Percentiles rank a stretch among this genome's conserved stretches.
phyloP scores from a whole-genome alignment of 352 stramenopile genomes.

The Pelagophyceae sp. region DNA sequence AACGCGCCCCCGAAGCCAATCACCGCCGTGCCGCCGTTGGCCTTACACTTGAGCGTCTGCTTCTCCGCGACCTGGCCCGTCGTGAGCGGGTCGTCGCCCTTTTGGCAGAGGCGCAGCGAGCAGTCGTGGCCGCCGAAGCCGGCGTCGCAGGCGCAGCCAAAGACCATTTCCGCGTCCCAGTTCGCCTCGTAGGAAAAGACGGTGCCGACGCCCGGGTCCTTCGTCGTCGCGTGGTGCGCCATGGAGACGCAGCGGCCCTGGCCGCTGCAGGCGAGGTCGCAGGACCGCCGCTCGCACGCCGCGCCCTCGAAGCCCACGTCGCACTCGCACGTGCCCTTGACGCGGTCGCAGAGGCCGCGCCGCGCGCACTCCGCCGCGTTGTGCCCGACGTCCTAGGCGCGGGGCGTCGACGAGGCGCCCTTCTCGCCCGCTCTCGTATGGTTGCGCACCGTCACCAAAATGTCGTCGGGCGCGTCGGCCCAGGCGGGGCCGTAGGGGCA shows the following conservation, averaged over 20 bases:
- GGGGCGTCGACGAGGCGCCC: background rate
- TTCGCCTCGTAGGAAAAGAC: slow-evolving; percentile 16
- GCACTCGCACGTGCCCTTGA: slow-evolving; percentile 61
- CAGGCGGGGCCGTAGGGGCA: slow-evolving; percentile 53
- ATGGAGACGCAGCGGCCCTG: slow-evolving; percentile 65
- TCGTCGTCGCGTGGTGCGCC: slow-evolving; percentile 28
- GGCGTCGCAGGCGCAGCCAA: slow-evolving; percentile 29
- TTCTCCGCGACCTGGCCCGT: slow-evolving; percentile 19
- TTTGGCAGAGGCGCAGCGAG: slow-evolving; percentile 28
- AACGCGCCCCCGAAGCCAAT: slow-evolving; percentile 44
- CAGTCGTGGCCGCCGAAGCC: slow-evolving; percentile 32
- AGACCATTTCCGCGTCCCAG: slow-evolving; percentile 31
- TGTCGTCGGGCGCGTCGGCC: slow-evolving; percentile 25
- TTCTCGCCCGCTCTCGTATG: background rate
- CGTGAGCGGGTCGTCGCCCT: slow-evolving; percentile 28
- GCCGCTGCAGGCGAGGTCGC: slow-evolving; percentile 57
- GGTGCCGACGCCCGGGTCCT: background rate
- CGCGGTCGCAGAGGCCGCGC: slow-evolving; percentile 57
- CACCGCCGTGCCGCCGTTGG: slow-evolving; percentile 18
- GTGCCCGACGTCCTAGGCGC: slow-evolving; percentile 10
- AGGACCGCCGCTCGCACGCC: slow-evolving; percentile 56
- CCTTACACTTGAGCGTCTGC: background rate
- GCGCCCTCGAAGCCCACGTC: slow-evolving; percentile 57
- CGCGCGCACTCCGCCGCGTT: slow-evolving; percentile 69
- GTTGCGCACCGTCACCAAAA: background rate